A percentile compares a stretch with the other conserved stretches of the same genome.
Evolutionary conservation across 805 yeast species (phyloP).

Genomic region (Candida morakotiae): DNA sequence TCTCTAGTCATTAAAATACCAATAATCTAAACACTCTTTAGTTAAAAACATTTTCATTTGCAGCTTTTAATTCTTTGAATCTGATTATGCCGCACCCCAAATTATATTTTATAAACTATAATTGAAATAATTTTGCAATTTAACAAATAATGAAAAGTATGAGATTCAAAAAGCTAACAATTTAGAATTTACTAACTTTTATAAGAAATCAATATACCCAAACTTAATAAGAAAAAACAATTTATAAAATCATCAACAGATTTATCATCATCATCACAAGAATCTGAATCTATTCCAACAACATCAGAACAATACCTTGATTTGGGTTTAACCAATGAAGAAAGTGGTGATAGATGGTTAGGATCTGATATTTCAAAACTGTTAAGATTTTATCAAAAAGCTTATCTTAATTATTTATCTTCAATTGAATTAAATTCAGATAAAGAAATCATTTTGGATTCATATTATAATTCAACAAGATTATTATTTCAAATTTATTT

Average conservation of each 20-base stretch:
- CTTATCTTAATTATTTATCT: constrained; percentile 40
- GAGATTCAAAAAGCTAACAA: too few relatives aligned
- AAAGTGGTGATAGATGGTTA: constrained; percentile 73
- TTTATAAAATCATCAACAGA: too few relatives aligned
- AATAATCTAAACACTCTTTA: too few relatives aligned
- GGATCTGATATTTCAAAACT: constrained; percentile 63
- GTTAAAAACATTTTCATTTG: too few relatives aligned
- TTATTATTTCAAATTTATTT: constrained; percentile 55
- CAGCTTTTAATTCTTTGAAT: too few relatives aligned
- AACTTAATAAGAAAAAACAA: background rate
- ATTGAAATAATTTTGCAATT: too few relatives aligned
- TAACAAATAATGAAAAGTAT: too few relatives aligned
- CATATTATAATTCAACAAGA: constrained; percentile 56
- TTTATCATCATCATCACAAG: too few relatives aligned
- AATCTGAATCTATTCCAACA: constrained; percentile 17
- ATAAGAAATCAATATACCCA: constrained; percentile 2
- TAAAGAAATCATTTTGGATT: constrained; percentile 33
- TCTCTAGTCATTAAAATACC: too few relatives aligned
- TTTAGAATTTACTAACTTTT: constrained; percentile 2
- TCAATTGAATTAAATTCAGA: constrained; percentile 24
- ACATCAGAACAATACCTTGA: constrained; percentile 54
- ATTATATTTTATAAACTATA: too few relatives aligned
- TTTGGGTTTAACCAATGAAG: constrained; percentile 58
- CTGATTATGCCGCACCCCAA: too few relatives aligned
- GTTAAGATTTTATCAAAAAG: constrained; percentile 59